Percentiles rank a stretch among this genome's conserved stretches.
phyloP scores from a whole-genome alignment of 2,329 filamentous ascomycete genomes.

The Talaromyces sp. region DNA sequence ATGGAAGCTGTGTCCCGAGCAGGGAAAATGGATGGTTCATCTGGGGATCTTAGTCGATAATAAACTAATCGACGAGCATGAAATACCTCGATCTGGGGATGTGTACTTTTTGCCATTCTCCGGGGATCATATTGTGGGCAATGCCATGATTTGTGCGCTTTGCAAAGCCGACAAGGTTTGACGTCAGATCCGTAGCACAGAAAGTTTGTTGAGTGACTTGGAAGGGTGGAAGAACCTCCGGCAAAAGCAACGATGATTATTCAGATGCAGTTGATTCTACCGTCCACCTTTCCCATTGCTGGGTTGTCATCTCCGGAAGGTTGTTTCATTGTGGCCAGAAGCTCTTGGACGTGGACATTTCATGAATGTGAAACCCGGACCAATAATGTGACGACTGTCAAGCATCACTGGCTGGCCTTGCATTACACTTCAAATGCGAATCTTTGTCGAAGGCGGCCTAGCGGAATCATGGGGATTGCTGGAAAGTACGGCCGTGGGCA shows the following conservation, averaged over 20 bases:
- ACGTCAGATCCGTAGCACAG: slow-evolving; percentile 16
- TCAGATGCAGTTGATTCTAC: not conserved
- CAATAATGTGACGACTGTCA: slow-evolving; percentile 9
- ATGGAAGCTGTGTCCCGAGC: not conserved
- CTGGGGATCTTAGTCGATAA: slow-evolving; percentile 11
- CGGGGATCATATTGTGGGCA: slow-evolving; percentile 18
- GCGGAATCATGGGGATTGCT: slow-evolving; percentile 1
- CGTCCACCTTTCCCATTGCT: not conserved
- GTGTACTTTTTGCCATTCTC: slow-evolving; percentile 15
- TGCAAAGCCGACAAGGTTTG: slow-evolving; percentile 13
- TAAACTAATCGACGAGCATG: slow-evolving; percentile 2
- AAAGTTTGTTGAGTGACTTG: slow-evolving; percentile 11
- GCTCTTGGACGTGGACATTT: not conserved
- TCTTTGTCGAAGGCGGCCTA: not conserved
- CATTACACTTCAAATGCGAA: not conserved
- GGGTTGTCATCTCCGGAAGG: slow-evolving; percentile 8
- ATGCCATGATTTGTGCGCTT: slow-evolving; percentile 13
- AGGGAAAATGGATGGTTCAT: not conserved
- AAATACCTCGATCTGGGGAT: slow-evolving; percentile 11
- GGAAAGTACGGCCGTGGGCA: not conserved
- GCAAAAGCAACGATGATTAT: not conserved
- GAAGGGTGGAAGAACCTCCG: slow-evolving; percentile 15
- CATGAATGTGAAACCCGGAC: slow-evolving; percentile 1
- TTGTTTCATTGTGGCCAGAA: not conserved
- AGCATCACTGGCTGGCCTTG: not conserved